A percentile compares a stretch with the other conserved stretches of the same genome.
Conservation (phyloP, 2,329 filamentous ascomycete genomes). For the Akanthomyces uredinophilus region DNA sequence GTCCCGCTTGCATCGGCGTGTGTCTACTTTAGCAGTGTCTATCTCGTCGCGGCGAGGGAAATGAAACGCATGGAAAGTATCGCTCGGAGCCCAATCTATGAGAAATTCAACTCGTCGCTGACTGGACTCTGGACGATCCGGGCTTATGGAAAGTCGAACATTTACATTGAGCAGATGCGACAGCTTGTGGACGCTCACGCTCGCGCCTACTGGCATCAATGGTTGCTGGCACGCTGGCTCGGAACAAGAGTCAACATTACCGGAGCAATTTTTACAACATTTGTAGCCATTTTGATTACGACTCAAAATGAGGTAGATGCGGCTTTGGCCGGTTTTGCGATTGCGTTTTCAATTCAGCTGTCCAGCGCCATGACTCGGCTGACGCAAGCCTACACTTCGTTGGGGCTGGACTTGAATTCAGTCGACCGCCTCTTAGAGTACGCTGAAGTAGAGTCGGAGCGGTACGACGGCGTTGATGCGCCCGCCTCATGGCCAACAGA, state of each 20-base stretch:
- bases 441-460: no score
- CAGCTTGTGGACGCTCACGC: background rate
- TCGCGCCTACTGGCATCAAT: background rate
- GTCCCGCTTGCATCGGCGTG: background rate
- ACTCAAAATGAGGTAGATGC: conserved; percentile 24
- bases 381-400: background rate
- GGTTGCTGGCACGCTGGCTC: background rate
- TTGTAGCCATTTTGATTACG: conserved; percentile 27
- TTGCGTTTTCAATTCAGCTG: conserved; percentile 36
- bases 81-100: conserved; percentile 31
- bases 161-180: background rate
- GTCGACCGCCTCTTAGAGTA: no score
- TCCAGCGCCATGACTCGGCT: conserved; percentile 21
- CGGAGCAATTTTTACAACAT: background rate
- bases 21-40: background rate
- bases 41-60: background rate
- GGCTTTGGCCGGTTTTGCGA: conserved; percentile 35
- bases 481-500: no score
- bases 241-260: background rate
- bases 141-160: background rate
- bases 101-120: conserved; percentile 25
- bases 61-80: background rate
- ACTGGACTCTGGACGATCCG: conserved; percentile 34
- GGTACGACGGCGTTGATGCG: no score
- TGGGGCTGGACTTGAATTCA: no score